A percentile compares a stretch with the other conserved stretches of the same genome.
These are phyloP conservation scores for Wickerhamiella brachini DNA, from an alignment of 805 yeast genomes.

Conservation along the genomic window DNA sequence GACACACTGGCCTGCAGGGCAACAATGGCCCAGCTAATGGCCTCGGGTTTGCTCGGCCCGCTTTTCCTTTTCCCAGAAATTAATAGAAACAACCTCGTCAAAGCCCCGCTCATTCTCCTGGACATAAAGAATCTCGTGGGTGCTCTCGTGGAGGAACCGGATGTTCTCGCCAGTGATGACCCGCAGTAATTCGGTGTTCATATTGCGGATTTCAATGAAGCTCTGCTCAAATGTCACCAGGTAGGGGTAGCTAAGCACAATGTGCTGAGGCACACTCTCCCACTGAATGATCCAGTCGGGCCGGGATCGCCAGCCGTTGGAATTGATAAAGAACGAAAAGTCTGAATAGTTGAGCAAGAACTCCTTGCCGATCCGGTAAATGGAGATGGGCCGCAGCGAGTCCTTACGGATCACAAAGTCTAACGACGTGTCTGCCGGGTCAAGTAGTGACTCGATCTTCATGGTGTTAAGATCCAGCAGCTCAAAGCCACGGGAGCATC, in stretches of 20 bases:
- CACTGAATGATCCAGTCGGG: constrained; percentile 90
- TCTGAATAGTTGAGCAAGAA: constrained; percentile 82
- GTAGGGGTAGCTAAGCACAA: constrained; percentile 90
- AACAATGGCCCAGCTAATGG: neutral
- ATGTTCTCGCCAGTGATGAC: constrained; percentile 91
- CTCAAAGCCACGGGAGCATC: constrained; percentile 94
- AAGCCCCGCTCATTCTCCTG: constrained; percentile 82
- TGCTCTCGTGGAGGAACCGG: constrained; percentile 72
- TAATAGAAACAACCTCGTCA: constrained; percentile 84
- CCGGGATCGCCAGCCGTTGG: constrained; percentile 92
- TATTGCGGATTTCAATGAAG: constrained; percentile 84
- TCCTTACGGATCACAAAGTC: constrained; percentile 84
- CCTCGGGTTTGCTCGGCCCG: neutral
- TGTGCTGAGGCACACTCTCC: constrained; percentile 91
- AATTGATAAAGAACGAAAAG: constrained; percentile 85
- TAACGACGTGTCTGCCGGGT: constrained; percentile 95
- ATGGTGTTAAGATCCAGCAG: constrained; percentile 76
- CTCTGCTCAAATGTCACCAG: constrained; percentile 78
- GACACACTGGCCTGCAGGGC: too few relatives aligned
- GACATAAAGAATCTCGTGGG: constrained; percentile 86
- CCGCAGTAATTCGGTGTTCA: constrained; percentile 70
- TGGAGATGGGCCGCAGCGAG: constrained; percentile 76
- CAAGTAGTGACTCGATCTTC: constrained; percentile 76
- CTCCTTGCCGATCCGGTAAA: constrained; percentile 79
- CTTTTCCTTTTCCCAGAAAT: constrained; percentile 50